Percentiles rank a stretch among this genome's conserved stretches.
phyloP scores from a whole-genome alignment of 371 early-diverging fungal species.

The Umbelopsis sp. region DNA sequence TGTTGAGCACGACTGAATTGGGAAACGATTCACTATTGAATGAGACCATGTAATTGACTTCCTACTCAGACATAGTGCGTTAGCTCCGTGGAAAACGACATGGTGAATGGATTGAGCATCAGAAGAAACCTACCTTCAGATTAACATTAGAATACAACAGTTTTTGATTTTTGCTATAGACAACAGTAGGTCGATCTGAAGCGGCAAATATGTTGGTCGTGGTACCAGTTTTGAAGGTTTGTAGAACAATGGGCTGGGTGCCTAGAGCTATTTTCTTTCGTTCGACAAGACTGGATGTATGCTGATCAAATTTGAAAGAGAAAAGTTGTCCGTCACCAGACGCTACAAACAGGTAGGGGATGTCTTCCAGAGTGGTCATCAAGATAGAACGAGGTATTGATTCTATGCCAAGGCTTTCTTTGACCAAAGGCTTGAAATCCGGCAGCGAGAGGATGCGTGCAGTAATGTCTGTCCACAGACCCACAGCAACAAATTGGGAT shows the following conservation, averaged over 20 bases:
- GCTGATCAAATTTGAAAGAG: conserved; percentile 52
- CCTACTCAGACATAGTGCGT: conserved; percentile 33
- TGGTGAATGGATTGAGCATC: background rate
- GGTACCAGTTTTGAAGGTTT: conserved; percentile 55
- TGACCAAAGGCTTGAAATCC: conserved; percentile 39
- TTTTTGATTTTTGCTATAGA: conserved; percentile 64
- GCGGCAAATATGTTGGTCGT: conserved; percentile 73
- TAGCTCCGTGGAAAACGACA: conserved; percentile 6
- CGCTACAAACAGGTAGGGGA: conserved; percentile 71
- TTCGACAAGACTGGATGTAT: conserved; percentile 36
- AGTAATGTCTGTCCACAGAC: conserved; percentile 69
- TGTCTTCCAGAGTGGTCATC: conserved; percentile 61
- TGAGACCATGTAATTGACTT: conserved; percentile 60
- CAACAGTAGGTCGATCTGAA: conserved; percentile 84
- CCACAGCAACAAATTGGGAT: conserved; percentile 58
- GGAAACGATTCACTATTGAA: conserved; percentile 58
- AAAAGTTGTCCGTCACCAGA: conserved; percentile 81
- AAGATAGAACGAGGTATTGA: conserved; percentile 74
- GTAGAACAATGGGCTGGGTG: conserved; percentile 65
- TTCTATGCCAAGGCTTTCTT: conserved; percentile 47
- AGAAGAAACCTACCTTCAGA: conserved; percentile 52
- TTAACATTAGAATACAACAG: conserved; percentile 83
- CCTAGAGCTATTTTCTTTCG: conserved; percentile 69
- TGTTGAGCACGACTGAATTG: conserved; percentile 65
- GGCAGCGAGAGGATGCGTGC: conserved; percentile 62